These are phyloP conservation scores for Chlorella sp. DNA, from an alignment of 139 green algal species.

Conservation along the genomic window DNA sequence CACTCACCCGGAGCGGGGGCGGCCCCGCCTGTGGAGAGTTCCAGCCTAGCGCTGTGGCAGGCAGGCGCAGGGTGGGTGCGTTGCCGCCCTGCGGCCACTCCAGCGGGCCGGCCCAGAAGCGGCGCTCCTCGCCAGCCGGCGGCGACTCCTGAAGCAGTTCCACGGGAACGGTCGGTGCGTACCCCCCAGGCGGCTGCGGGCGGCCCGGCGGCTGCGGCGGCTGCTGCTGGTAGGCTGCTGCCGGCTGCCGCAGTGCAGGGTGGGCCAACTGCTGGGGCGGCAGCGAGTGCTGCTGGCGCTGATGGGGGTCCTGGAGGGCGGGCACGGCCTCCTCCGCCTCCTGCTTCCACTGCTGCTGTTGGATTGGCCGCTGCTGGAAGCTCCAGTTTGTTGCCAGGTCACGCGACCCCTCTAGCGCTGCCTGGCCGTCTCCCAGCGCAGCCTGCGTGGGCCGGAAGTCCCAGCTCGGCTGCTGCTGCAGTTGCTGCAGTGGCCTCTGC, in stretches of 20 bases:
- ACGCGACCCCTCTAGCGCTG: no score
- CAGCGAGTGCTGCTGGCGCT: not conserved
- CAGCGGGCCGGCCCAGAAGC: slow-evolving; percentile 1
- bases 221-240: no score
- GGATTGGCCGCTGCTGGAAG: not conserved
- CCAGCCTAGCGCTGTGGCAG: not conserved
- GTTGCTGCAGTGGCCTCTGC: not conserved
- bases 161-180: not conserved
- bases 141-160: no score
- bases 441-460: not conserved
- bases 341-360: not conserved
- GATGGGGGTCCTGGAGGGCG: not conserved
- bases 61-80: not conserved
- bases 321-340: not conserved
- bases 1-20: not conserved
- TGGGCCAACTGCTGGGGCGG: not conserved
- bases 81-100: slow-evolving; percentile 10
- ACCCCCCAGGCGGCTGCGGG: no score
- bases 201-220: no score
- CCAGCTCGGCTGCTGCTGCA: not conserved
- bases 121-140: not conserved
- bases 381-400: no score
- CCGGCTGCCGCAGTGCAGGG: no score
- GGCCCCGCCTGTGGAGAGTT: not conserved
- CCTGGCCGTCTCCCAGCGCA: no score